Base-by-base conservation (phyloP, 2,329 filamentous ascomycete genomes). In the Colletotrichum godetiae region DNA sequence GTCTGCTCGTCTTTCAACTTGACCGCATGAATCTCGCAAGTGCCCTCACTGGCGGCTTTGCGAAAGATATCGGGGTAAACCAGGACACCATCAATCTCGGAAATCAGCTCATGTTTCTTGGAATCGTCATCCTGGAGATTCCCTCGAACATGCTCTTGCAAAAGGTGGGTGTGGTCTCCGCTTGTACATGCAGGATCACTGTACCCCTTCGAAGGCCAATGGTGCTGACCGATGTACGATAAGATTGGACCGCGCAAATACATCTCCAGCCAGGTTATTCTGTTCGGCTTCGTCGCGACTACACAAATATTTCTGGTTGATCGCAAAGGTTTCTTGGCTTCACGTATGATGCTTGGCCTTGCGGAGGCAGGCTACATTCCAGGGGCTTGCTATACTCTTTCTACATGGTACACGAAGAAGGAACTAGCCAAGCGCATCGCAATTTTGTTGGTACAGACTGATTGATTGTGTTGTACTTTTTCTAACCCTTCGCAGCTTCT, bases 21-120 rank as follows among this genome's bases (percentile, higher is more conserved):
- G 87, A 89, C 72, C 85, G 87, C 46, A 88, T 87, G 81, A 88
- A 89, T 65, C 80, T 88, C 3, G 86, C 85, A 15, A 88, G 85
- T 72, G 86, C 86, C 8, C 78, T 88, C 0, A 89, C 87, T 0
- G 86, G 82, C 8, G 85, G 85, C 1, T 86, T 88, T 56, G 84
- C 84, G 0, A 77, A 79, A 4, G 81, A 84, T 52, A 85, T 88
- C 35, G 74, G 77, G 0, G 80, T 88, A 5, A 78, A 81, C n/a
- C 85, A 88, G 70, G 81, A 83, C 29, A 87, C 84, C 0, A 84
- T 89, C 73, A 89, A 89, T 64, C 76, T 88, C 0, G 87, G 87
- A 0, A 88, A 88, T 63, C 87, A 88, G 71, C 76, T 89, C 6
- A 87, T 89, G 86, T 88, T 87, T 65, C 78, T 87, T 11, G 86